phyloP scores from a whole-genome alignment of 2,329 filamentous ascomycete species.

The Ascochyta koolunga region DNA sequence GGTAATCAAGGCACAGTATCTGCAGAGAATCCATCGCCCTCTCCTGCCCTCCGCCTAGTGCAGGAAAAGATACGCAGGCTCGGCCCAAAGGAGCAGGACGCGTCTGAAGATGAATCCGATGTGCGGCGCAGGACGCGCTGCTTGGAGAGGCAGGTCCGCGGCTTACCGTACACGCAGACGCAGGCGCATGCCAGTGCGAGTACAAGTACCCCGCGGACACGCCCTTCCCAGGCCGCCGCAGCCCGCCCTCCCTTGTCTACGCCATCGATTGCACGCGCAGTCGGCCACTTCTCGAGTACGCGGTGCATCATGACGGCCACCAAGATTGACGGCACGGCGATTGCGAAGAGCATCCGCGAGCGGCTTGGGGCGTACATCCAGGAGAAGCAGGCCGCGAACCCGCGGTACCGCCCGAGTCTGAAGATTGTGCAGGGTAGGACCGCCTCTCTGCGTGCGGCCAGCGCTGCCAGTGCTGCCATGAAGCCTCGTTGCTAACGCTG shows the following conservation, averaged over 20 bases:
- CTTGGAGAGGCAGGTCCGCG: slow-evolving; percentile 22
- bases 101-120: slow-evolving; percentile 38
- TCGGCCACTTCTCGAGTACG: slow-evolving; percentile 57
- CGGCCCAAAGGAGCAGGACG: slow-evolving; percentile 24
- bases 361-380: slow-evolving; percentile 79
- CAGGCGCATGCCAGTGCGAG: too few species aligned
- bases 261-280: slow-evolving; percentile 16
- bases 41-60: slow-evolving; percentile 27
- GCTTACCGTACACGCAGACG: slow-evolving; percentile 36
- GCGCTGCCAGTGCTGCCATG: too few species aligned
- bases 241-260: slow-evolving; percentile 28
- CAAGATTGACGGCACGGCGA: slow-evolving; percentile 94
- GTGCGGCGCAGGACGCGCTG: slow-evolving; percentile 31
- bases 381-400: slow-evolving; percentile 79
- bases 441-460: too few species aligned
- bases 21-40: slow-evolving; percentile 13
- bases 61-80: slow-evolving; percentile 34
- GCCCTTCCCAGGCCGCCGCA: slow-evolving; percentile 29
- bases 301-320: slow-evolving; percentile 76
- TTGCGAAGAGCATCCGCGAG: slow-evolving; percentile 90
- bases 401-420: slow-evolving; percentile 85
- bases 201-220: slow-evolving; percentile 40
- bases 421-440: slow-evolving; percentile 88
- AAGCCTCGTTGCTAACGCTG: slow-evolving; percentile 16
- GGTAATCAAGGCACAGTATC: slow-evolving; percentile 6